These are phyloP conservation scores for Yamadazyma phyllophila DNA, from an alignment of 805 yeast species.

Conservation along the genomic window DNA sequence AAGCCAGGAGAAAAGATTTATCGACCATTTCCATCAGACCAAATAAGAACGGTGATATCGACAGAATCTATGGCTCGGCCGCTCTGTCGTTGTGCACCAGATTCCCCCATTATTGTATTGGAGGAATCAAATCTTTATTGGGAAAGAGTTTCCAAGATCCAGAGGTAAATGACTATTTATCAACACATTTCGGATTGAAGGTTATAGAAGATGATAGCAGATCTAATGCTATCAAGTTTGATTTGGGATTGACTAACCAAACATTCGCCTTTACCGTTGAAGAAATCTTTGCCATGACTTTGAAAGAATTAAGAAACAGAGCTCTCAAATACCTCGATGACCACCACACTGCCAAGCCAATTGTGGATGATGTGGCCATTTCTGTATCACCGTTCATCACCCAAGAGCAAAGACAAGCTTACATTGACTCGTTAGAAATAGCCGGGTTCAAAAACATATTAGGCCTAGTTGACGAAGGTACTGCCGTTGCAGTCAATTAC, in stretches of 20 bases:
- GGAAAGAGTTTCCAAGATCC: conserved; percentile 58
- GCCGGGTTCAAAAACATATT: conserved; percentile 61
- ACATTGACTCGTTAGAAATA: conserved; percentile 67
- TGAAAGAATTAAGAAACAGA: conserved; percentile 61
- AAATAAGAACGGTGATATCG: conserved; percentile 44
- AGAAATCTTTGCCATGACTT: conserved; percentile 81
- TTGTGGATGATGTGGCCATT: conserved; percentile 65
- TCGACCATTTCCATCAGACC: conserved; percentile 70
- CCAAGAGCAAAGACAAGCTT: conserved; percentile 64
- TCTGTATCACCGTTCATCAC: conserved; percentile 74
- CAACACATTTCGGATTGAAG: conserved; percentile 60
- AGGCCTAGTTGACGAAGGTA: conserved; percentile 81
- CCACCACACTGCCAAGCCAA: conserved; percentile 47
- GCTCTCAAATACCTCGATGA: conserved; percentile 61
- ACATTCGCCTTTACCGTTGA: conserved; percentile 51
- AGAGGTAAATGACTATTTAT: conserved; percentile 45
- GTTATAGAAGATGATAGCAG: conserved; percentile 37
- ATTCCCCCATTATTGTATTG: conserved; percentile 66
- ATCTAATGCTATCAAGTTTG: conserved; percentile 56
- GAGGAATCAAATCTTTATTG: conserved; percentile 66
- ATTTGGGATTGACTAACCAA: conserved; percentile 35
- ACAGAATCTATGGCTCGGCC: conserved; percentile 77
- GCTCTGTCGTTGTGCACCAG: conserved; percentile 68
- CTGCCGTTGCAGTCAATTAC: conserved; percentile 86
- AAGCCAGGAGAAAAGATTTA: conserved; percentile 86